Base-by-base conservation (phyloP, 2,329 filamentous ascomycete genomes). In the Fusarium ramigenum region DNA sequence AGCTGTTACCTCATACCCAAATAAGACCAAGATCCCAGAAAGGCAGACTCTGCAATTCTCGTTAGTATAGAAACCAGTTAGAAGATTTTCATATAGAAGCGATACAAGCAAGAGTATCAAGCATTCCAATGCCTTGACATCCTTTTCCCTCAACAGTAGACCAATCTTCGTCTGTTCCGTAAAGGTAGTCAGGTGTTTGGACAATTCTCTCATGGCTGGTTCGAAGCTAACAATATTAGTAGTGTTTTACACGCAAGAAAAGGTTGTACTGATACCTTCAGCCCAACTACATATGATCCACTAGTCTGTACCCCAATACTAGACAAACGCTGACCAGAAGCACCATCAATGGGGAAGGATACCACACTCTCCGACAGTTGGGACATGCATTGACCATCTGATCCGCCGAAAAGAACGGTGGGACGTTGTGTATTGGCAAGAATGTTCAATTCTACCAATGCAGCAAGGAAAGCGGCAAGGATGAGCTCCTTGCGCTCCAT, bases 41-140 rank as follows among this genome's bases (percentile, higher is more conserved):
- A 10, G 21, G 46, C 21, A 21, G 21, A 18, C 14, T n/a, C 15
- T 32, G 21, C 0, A 18, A 6, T 1, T 12, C 9, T 2, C 9
- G 28, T 49, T 5, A n/a, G 15, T n/a, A n/a, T 4, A 6, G 15
- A 32, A 30, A 16, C 4, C 9, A 30, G n/a, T 4, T 0, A 16
- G 5, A 9, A 4, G 4, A 11, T 11, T 4, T n/a, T 16, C 10
- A 5, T 6, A 8, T 0, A 8, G 5, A 11, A 30, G 12, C 4
- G 10, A n/a, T n/a, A 50, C 46, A 10, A 18, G n/a, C 47, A 9
- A 32, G 30, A 8, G 47, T 25, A 15, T 16, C 30, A 15, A 34
- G 36, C 30, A 52, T 52, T 18, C 47, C 47, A 19, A 25, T 14
- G 3, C 19, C 10, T 25, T 36, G 21, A 3, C n/a, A 36, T 7